Conservation (phyloP, 495 filamentous ascomycete genomes). For the Oidiodendron maius region DNA sequence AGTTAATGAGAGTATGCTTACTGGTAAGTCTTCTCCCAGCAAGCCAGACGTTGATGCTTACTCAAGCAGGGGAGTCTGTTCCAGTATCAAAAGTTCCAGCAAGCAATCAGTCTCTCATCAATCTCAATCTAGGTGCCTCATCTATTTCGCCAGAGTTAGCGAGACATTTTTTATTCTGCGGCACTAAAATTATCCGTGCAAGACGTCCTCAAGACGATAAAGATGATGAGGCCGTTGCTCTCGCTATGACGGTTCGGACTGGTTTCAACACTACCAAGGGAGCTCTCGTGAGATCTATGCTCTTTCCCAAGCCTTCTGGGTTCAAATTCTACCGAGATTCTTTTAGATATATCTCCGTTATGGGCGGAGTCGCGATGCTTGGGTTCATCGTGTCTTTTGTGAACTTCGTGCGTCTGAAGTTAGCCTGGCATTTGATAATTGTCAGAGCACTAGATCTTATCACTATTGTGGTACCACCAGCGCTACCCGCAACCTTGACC, state of each 20-base stretch:
- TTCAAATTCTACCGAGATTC: slow-evolving; percentile 99
- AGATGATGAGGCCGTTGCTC: slow-evolving; percentile 83
- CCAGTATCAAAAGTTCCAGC: slow-evolving; percentile 89
- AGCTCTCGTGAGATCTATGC: slow-evolving; percentile 92
- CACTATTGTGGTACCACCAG: slow-evolving; percentile 96
- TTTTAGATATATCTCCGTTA: slow-evolving; percentile 96
- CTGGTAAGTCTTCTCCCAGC: slow-evolving; percentile 42
- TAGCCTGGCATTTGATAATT: slow-evolving; percentile 85
- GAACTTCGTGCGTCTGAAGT: slow-evolving; percentile 79
- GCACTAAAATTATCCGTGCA: slow-evolving; percentile 91
- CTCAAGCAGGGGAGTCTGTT: slow-evolving; percentile 74
- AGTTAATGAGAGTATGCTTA: slow-evolving; percentile 99
- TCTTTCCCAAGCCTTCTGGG: slow-evolving; percentile 95
- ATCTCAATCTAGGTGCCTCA: slow-evolving; percentile 69
- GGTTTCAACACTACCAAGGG: slow-evolving; percentile 98
- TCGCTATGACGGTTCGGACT: slow-evolving; percentile 87
- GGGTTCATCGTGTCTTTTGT: slow-evolving; percentile 88
- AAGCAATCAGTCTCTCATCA: slow-evolving; percentile 70
- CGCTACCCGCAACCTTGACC: slow-evolving; percentile 90
- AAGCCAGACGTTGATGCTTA: slow-evolving; percentile 21
- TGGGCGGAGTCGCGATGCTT: slow-evolving; percentile 80
- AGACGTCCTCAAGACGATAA: slow-evolving; percentile 75
- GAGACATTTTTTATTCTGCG: slow-evolving; percentile 85
- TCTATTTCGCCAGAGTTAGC: slow-evolving; percentile 74
- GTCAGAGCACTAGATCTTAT: slow-evolving; percentile 91